Base-by-base conservation (phyloP, 148 eudicot genomes). In the Rhododendron vialii region DNA sequence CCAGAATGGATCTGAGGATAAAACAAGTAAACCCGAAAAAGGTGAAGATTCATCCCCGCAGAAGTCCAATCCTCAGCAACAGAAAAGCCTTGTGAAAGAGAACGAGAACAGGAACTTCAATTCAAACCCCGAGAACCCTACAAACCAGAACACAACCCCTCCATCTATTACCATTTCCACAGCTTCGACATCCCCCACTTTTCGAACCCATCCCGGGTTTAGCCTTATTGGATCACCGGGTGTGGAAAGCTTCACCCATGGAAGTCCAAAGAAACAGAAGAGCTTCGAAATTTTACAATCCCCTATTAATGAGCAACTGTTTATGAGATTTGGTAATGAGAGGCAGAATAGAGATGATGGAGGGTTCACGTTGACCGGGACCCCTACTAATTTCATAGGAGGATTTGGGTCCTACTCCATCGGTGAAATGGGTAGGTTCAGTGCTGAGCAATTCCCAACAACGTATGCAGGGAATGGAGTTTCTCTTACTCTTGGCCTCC, bases 401-500 rank as follows among this genome's bases (percentile, higher is more conserved):
- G 93, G 92, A 50, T 89, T 89, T 30, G 93, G 89, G 26, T 61
- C 92, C n/a, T 93, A 89, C 86, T 86, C 92, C 17, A 88, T 94
- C 18, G 88, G 89, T 0, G 96, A 94, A 53, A 81, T 92, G 30
- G 91, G 93, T 3, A 90, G 94, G 87, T 94, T 91, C 85, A 83
- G 88, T 67, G 61, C 92, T n/a, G 93, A 93, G 76, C 92, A 91
- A 84, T 89, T 91, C 79, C 71, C 85, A 79, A 69, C 87, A 65
- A 88, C 90, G 13, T 89, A 90, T 87, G 74, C 89, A 74, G 92
- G 91, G 20, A 93, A 92, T 76, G 91, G 90, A 30, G 95, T 95
- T 18, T 93, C 96, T 8, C 96, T 95, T 67, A 93, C 98, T 20
- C 89, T 95, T 8, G 98, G 95, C 30, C 92, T 95, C 8, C 98